A percentile compares a stretch with the other conserved stretches of the same genome.
Conservation (phyloP, 495 filamentous ascomycete genomes). For the Trichoderma reesei region DNA sequence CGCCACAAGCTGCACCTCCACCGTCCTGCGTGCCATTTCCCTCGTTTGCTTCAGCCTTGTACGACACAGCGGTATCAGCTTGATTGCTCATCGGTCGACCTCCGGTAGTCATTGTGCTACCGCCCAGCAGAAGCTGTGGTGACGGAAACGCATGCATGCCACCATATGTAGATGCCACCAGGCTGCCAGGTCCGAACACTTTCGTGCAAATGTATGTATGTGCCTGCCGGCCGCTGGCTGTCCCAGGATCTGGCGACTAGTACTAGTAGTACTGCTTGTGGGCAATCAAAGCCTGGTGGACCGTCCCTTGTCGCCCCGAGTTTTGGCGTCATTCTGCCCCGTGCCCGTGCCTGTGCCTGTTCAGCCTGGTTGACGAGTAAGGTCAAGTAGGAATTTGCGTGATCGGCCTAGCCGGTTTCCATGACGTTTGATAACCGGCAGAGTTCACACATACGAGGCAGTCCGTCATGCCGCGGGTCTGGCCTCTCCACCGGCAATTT, state of each 20-base stretch:
- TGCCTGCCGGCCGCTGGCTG: background rate
- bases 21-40: too few relatives aligned
- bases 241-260: too few relatives aligned
- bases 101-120: background rate
- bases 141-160: background rate
- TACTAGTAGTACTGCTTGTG: too few relatives aligned
- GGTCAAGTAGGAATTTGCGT: background rate
- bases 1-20: too few relatives aligned
- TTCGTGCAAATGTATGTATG: too few relatives aligned
- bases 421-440: background rate
- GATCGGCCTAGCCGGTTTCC: background rate
- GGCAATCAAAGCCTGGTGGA: background rate
- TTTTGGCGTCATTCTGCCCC: constrained; percentile 4
- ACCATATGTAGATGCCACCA: too few relatives aligned
- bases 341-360: background rate
- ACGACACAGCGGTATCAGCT: background rate
- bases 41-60: background rate
- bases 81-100: background rate
- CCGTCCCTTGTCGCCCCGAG: background rate
- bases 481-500: too few relatives aligned
- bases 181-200: too few relatives aligned
- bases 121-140: background rate
- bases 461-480: too few relatives aligned
- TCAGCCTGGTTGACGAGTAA: too few relatives aligned
- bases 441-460: background rate